Percentiles rank a stretch among this genome's conserved stretches.
These are phyloP conservation scores for Pecoramyces ruminantium DNA, from an alignment of 192 early-diverging fungal genomes.

Conservation along the genomic window DNA sequence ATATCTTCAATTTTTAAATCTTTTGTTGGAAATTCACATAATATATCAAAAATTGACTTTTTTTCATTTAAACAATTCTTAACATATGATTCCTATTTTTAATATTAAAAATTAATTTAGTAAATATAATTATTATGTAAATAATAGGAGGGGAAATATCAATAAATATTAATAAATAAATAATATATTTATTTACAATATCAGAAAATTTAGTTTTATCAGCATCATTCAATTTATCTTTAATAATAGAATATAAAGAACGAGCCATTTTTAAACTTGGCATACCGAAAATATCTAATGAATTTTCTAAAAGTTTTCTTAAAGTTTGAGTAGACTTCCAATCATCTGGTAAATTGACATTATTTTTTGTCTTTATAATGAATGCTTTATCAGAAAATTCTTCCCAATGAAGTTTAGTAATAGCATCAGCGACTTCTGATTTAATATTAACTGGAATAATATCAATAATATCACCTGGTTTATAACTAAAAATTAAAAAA, in stretches of 20 bases:
- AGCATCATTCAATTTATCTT: not conserved
- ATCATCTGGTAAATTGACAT: conserved; percentile 25
- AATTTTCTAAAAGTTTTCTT: conserved; percentile 49
- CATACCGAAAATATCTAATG: conserved; percentile 64
- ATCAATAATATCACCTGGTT: conserved; percentile 65
- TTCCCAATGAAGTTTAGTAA: conserved; percentile 53
- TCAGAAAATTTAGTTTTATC: not conserved
- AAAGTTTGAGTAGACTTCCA: conserved; percentile 39
- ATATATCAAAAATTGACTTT: conserved; percentile 31
- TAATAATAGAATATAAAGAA: not conserved
- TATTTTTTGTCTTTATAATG: conserved; percentile 23
- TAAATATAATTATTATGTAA: not conserved
- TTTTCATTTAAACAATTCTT: not conserved
- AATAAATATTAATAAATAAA: not conserved
- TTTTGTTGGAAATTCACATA: conserved; percentile 71
- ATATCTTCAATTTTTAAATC: conserved; percentile 55
- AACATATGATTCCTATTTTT: not conserved
- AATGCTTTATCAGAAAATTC: conserved; percentile 41
- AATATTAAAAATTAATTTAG: too few species aligned
- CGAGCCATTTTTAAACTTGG: not conserved
- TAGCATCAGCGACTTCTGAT: conserved; percentile 47
- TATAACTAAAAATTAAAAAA: conserved; percentile 19
- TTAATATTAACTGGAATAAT: conserved; percentile 55
- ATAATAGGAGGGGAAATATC: not conserved
- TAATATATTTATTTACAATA: not conserved